These are phyloP conservation scores for Erysimum cheiri DNA, from an alignment of 441 rosid genomes.

Conservation along the genomic window DNA sequence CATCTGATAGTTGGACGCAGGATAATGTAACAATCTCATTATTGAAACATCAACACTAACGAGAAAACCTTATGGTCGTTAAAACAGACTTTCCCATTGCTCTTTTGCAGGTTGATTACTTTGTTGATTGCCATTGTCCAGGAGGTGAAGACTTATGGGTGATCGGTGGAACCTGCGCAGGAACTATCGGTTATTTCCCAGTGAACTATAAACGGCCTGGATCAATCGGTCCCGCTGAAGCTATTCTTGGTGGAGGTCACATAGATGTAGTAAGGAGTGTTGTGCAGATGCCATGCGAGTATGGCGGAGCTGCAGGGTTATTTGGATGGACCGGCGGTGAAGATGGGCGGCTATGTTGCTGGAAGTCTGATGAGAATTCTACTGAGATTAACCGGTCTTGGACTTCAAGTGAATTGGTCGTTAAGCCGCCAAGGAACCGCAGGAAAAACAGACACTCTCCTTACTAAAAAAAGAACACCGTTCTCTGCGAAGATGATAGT, in stretches of 20 bases:
- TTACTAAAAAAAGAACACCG: conserved; percentile 42
- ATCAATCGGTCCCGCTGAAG: conserved; percentile 70
- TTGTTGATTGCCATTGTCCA: conserved; percentile 80
- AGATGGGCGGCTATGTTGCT: conserved; percentile 94
- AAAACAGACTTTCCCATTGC: conserved; percentile 3
- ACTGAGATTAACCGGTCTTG: conserved; percentile 59
- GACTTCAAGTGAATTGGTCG: conserved; percentile 68
- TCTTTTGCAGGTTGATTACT: conserved; percentile 80
- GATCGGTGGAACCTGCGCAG: conserved; percentile 82
- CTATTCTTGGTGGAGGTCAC: conserved; percentile 88
- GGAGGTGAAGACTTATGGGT: conserved; percentile 83
- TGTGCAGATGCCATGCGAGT: conserved; percentile 62
- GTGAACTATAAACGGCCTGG: conserved; percentile 55
- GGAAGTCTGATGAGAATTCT: conserved; percentile 69
- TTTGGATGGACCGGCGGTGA: conserved; percentile 98
- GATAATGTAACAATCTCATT: conserved; percentile 60
- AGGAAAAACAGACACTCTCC: conserved; percentile 66
- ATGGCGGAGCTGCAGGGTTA: conserved; percentile 52
- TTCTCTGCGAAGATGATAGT: neutral
- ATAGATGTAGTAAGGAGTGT: conserved; percentile 72
- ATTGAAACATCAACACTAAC: conserved; percentile 2
- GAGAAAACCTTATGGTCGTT: neutral
- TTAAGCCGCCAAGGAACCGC: conserved; percentile 50
- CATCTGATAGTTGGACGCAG: conserved; percentile 74
- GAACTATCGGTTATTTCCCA: conserved; percentile 85